A percentile compares a stretch with the other conserved stretches of the same genome.
phyloP scores from a whole-genome alignment of 495 filamentous ascomycete genomes.

The Xylaria nigripes region DNA sequence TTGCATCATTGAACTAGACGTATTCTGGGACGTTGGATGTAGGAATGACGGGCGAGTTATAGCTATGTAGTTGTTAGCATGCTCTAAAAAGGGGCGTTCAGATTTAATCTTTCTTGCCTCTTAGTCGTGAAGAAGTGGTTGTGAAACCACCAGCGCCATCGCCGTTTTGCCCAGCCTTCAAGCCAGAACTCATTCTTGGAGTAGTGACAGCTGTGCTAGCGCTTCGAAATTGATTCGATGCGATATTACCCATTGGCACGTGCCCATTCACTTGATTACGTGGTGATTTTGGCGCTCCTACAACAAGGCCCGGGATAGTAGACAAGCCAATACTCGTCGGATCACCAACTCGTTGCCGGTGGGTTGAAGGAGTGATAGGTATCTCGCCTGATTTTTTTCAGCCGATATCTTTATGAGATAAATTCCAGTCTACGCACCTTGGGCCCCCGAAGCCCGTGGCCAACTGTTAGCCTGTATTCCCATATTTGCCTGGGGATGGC shows the following conservation, averaged over 20 bases:
- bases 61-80: conserved; percentile 1
- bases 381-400: conserved; percentile 14
- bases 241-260: not conserved
- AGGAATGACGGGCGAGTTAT: not conserved
- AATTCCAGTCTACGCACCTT: conserved; percentile 9
- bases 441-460: conserved; percentile 16
- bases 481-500: conserved; percentile 10
- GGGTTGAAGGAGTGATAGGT: conserved; percentile 26
- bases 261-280: conserved; percentile 8
- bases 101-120: conserved; percentile 5
- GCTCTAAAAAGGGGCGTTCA: not conserved
- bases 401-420: not conserved
- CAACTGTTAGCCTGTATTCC: conserved; percentile 9
- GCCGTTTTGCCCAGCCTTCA: conserved; percentile 18
- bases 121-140: conserved; percentile 12
- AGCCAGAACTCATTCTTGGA: conserved; percentile 21
- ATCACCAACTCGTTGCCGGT: conserved; percentile 22
- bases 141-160: conserved; percentile 5
- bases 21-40: not conserved
- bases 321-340: conserved; percentile 18
- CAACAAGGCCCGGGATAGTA: conserved; percentile 22
- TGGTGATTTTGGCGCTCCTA: conserved; percentile 17
- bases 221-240: conserved; percentile 10
- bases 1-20: not conserved
- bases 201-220: conserved; percentile 9